These are phyloP conservation scores for Pisolithus orientalis DNA, from an alignment of 768 basidiomycete genomes.

Conservation along the genomic window DNA sequence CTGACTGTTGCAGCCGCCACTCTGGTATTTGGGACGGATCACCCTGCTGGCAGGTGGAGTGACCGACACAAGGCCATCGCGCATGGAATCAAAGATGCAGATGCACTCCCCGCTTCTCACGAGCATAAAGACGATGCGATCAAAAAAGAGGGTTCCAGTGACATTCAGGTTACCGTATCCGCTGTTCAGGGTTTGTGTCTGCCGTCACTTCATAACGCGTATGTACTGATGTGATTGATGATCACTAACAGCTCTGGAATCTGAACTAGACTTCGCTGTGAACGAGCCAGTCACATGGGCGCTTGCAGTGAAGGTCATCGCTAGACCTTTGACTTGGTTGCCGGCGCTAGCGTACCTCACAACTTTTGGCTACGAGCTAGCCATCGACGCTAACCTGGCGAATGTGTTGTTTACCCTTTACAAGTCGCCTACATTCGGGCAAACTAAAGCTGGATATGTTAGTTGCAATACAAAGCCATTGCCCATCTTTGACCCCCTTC, in stretches of 20 bases:
- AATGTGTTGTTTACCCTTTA: conserved; percentile 37
- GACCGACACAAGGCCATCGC: conserved; percentile 37
- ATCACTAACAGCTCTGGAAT: conserved; percentile 13
- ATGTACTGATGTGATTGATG: background rate
- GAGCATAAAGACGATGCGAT: conserved; percentile 19
- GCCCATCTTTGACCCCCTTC: background rate
- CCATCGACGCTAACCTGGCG: conserved; percentile 49
- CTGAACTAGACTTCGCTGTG: conserved; percentile 38
- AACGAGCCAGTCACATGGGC: conserved; percentile 37
- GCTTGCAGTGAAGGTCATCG: conserved; percentile 27
- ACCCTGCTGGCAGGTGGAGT: conserved; percentile 49
- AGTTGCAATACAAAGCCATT: conserved; percentile 23
- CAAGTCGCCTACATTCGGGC: conserved; percentile 34
- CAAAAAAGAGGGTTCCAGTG: conserved; percentile 21
- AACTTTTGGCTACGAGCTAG: conserved; percentile 54
- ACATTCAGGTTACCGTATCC: conserved; percentile 15
- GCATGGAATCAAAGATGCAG: conserved; percentile 9
- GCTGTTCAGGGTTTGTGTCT: conserved; percentile 1
- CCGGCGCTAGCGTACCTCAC: conserved; percentile 47
- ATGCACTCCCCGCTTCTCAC: conserved; percentile 12
- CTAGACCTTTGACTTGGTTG: conserved; percentile 46
- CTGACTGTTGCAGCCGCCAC: conserved; percentile 35
- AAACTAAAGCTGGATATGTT: conserved; percentile 48
- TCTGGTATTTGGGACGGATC: conserved; percentile 45
- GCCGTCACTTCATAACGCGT: background rate